A percentile compares a stretch with the other conserved stretches of the same genome.
These are phyloP conservation scores for Aspergillus awamori DNA, from an alignment of 2,329 filamentous ascomycete genomes.

Conservation along the genomic window DNA sequence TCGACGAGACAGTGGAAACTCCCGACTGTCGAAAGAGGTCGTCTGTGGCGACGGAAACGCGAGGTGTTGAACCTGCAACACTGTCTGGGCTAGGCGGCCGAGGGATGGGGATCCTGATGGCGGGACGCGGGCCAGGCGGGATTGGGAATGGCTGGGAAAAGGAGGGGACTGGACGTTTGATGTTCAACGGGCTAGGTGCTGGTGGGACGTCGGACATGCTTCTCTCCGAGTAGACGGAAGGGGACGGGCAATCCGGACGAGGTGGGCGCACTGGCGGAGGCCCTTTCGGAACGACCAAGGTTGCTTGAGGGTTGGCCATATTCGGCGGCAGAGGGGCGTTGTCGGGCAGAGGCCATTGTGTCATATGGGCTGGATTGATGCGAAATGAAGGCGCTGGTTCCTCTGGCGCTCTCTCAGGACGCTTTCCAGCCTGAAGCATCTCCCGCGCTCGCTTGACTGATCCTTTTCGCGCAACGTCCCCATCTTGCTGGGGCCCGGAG, in stretches of 20 bases:
- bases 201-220: conserved; percentile 26
- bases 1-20: conserved; percentile 32
- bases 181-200: conserved; percentile 27
- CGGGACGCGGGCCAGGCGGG: conserved; percentile 22
- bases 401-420: conserved; percentile 20
- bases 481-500: conserved; percentile 14
- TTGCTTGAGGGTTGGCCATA: conserved; percentile 29
- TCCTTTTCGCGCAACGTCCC: conserved; percentile 29
- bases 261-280: conserved; percentile 47
- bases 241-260: conserved; percentile 44
- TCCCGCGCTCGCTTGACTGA: conserved; percentile 42
- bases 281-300: conserved; percentile 34
- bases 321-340: conserved; percentile 30
- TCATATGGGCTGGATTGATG: conserved; percentile 37
- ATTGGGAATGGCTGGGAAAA: conserved; percentile 33
- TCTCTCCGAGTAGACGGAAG: conserved; percentile 40
- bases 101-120: conserved; percentile 21
- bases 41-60: conserved; percentile 33
- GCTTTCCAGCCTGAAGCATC: conserved; percentile 36
- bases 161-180: conserved; percentile 27
- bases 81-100: conserved; percentile 24
- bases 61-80: conserved; percentile 27
- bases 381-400: conserved; percentile 19
- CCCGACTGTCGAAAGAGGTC: conserved; percentile 33
- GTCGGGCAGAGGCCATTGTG: conserved; percentile 52